Conservation (phyloP, 345 rosid species). For the Rhodamnia rubescens region DNA sequence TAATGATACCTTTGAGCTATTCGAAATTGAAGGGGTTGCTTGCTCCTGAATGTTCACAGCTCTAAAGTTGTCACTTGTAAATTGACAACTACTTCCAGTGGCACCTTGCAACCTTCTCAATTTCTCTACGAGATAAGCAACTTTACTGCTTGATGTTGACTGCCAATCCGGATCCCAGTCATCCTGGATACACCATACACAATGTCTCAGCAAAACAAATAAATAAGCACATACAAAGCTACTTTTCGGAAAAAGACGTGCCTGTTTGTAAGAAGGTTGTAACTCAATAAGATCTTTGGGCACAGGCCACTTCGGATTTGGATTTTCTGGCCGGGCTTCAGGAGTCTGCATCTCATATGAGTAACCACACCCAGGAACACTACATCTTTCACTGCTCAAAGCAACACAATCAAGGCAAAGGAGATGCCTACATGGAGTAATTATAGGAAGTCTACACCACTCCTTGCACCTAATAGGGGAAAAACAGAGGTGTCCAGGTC, state of each 20-base stretch:
- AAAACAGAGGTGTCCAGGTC: not conserved
- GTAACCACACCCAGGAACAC: slow-evolving; percentile 58
- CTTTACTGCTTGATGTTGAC: slow-evolving; percentile 93
- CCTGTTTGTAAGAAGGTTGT: slow-evolving; percentile 97
- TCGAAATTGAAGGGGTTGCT: slow-evolving; percentile 2
- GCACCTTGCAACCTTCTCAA: slow-evolving; percentile 54
- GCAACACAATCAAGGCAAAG: slow-evolving; percentile 84
- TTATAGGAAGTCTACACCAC: slow-evolving; percentile 94
- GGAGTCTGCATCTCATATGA: slow-evolving; percentile 88
- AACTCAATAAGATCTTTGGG: slow-evolving; percentile 96
- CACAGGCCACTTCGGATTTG: slow-evolving; percentile 93
- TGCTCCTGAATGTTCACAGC: slow-evolving; percentile 15
- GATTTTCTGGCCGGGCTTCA: slow-evolving; percentile 86
- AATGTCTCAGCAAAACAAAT: not conserved
- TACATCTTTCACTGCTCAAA: slow-evolving; percentile 63
- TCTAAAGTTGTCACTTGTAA: slow-evolving; percentile 8
- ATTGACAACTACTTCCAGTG: slow-evolving; percentile 12
- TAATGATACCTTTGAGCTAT: slow-evolving; percentile 7
- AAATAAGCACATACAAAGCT: not conserved
- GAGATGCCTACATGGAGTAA: slow-evolving; percentile 92
- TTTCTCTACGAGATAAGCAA: slow-evolving; percentile 64
- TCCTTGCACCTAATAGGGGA: slow-evolving; percentile 59
- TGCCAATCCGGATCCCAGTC: slow-evolving; percentile 98
- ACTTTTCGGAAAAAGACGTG: not conserved
- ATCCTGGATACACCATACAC: slow-evolving; percentile 42